Evolutionary conservation across 2,329 filamentous ascomycete species (phyloP), one percentile per base, ranked within the genome.

Genomic region (Aspergillus calidoustus): DNA sequence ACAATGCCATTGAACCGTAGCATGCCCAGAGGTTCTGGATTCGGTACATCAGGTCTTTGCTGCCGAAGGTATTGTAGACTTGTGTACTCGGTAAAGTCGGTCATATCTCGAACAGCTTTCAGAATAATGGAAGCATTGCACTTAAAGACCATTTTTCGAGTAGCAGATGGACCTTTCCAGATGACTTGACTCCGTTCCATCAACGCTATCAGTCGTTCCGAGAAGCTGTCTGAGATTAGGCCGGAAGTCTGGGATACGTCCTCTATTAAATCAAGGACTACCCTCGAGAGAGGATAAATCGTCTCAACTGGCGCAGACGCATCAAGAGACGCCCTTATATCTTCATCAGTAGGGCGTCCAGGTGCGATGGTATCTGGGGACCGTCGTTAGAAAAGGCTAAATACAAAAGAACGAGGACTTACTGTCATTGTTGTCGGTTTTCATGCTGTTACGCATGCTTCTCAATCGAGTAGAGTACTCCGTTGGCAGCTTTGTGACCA

Each of bases 61-160:
- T 63, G 57, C 34, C 64, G 52, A 44, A 73, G 64, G 56, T 69
- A 73, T 61, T 68, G 61, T 44, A 73, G 59, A 13, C 64, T 66
- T 49, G 66, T 73, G 54, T 71, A 71, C 61, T 73, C 65, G 43
- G 70, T 72, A 41, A 57, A 64, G 48, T 71, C 64, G 17, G 66
- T 58, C 51, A 66, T 31, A 31, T 62, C 61, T 44, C 52, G 64
- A 13, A 71, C 54, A 28, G 63, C 68, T 47, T 72, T 72, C 5
- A 71, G 56, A 51, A 70, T 51, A 46, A 71, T 65, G 50, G 63
- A 44, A 30, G 22, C 8, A 23, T 47, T 48, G 51, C 63, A 69
- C 48, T 65, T 70, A 31, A 69, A 66, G 19, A 68, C 68, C 56
- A 66, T 66, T 55, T 67, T 71, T 6, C 64, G 61, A 11, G 58